A percentile compares a stretch with the other conserved stretches of the same genome.
phyloP scores from a whole-genome alignment of 2,329 filamentous ascomycete genomes.

The Clarireedia homoeocarpa region DNA sequence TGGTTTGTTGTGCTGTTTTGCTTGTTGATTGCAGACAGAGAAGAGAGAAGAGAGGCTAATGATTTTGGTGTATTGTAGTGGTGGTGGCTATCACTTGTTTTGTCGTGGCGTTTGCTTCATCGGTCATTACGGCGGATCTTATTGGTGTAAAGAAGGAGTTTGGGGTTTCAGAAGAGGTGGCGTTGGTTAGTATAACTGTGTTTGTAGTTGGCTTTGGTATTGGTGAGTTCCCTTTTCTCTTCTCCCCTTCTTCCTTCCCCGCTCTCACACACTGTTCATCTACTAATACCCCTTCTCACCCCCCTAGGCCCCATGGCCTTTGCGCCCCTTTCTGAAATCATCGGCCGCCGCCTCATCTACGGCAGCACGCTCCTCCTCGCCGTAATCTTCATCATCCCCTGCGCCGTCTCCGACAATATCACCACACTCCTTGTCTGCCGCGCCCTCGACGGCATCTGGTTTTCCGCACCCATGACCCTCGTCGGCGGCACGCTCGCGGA shows the following conservation, averaged over 20 bases:
- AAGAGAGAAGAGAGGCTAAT: neutral
- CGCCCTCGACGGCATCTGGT: conserved; percentile 73
- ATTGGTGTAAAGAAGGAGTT: conserved; percentile 56
- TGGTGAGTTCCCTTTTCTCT: conserved; percentile 37
- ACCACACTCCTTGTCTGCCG: conserved; percentile 68
- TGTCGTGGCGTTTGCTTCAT: conserved; percentile 55
- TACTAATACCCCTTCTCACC: neutral
- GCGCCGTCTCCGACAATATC: conserved; percentile 69
- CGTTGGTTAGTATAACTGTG: conserved; percentile 62
- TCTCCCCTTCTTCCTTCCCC: no score
- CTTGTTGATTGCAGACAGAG: neutral
- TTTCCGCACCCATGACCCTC: conserved; percentile 79
- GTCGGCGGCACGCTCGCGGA: conserved; percentile 78
- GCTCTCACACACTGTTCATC: neutral
- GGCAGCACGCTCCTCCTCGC: conserved; percentile 40
- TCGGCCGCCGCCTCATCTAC: conserved; percentile 66
- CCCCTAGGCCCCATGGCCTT: conserved; percentile 63
- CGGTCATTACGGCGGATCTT: conserved; percentile 73
- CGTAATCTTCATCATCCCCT: conserved; percentile 73
- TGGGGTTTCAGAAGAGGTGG: conserved; percentile 61
- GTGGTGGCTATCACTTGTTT: conserved; percentile 71
- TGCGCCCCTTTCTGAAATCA: conserved; percentile 69
- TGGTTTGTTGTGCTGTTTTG: neutral
- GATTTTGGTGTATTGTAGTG: conserved; percentile 33
- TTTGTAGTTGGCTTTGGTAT: conserved; percentile 80